phyloP scores from a whole-genome alignment of 345 rosid species.

The Rhodamnia argentea region DNA sequence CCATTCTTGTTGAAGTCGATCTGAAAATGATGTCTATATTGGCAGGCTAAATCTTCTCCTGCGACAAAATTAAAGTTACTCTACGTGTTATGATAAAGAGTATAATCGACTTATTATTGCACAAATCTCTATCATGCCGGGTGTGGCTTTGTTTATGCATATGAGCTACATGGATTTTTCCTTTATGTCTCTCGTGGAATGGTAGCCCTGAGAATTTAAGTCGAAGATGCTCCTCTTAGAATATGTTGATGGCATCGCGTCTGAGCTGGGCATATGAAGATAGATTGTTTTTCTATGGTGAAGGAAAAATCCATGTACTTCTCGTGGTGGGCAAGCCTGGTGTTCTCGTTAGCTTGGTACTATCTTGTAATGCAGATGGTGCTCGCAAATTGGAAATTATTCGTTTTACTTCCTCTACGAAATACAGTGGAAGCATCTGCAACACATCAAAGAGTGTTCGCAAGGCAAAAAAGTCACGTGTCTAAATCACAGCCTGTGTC shows the following conservation, averaged over 20 bases:
- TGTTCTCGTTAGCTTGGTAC: background rate
- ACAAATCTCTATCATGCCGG: background rate
- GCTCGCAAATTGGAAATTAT: background rate
- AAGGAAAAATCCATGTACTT: too few relatives aligned
- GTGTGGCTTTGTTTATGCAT: background rate
- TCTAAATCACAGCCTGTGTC: background rate
- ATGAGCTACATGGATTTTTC: background rate
- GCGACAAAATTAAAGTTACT: background rate
- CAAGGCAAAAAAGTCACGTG: background rate
- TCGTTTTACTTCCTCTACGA: background rate
- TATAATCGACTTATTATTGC: background rate
- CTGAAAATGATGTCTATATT: background rate
- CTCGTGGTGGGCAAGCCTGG: background rate
- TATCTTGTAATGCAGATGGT: background rate
- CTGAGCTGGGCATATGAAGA: background rate
- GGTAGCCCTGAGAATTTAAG: background rate
- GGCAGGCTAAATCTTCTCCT: background rate
- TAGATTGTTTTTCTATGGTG: background rate
- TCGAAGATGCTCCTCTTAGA: background rate
- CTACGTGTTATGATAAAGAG: background rate
- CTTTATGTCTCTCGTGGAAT: background rate
- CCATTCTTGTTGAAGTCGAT: background rate
- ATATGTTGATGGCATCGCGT: background rate
- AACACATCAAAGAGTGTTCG: background rate
- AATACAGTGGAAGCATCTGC: background rate